Conservation (phyloP, 257 asterid genomes). For the Nicotiana obtusifolia region DNA sequence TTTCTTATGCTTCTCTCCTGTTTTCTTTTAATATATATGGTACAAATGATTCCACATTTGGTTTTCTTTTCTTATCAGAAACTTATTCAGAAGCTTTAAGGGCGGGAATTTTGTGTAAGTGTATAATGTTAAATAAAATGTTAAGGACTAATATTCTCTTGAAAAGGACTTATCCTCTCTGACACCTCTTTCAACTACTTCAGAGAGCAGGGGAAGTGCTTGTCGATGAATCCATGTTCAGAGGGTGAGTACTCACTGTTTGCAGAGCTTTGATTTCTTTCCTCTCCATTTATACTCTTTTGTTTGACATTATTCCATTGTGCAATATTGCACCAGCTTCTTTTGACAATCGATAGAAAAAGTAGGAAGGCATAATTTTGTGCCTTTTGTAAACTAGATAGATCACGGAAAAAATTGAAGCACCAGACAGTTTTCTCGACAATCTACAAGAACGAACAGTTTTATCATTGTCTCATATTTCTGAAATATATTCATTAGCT, state of each 20-base stretch:
- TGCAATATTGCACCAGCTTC: not conserved
- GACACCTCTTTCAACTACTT: not conserved
- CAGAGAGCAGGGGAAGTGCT: constrained; percentile 35
- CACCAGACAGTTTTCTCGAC: not conserved
- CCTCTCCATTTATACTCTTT: not conserved
- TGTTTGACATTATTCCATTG: not conserved
- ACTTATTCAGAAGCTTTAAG: constrained; percentile 47
- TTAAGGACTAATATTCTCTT: not conserved
- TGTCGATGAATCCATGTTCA: constrained; percentile 26
- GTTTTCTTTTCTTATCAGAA: constrained; percentile 32
- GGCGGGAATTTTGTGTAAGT: constrained; percentile 34
- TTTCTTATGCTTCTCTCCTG: not conserved
- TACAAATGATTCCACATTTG: not conserved
- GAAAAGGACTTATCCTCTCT: not conserved
- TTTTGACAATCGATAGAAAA: not conserved
- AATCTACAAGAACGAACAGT: not conserved
- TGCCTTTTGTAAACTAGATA: not conserved
- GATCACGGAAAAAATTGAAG: not conserved
- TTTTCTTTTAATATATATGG: not conserved
- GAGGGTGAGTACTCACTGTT: constrained; percentile 20
- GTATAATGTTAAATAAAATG: not conserved
- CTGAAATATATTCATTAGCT: not conserved
- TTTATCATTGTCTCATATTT: not conserved
- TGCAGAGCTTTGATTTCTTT: not conserved
- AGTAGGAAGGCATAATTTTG: not conserved